Evolutionary conservation across 1,284 basidiomycete genomes (phyloP).

Genomic region (Leucoagaricus sp.): DNA sequence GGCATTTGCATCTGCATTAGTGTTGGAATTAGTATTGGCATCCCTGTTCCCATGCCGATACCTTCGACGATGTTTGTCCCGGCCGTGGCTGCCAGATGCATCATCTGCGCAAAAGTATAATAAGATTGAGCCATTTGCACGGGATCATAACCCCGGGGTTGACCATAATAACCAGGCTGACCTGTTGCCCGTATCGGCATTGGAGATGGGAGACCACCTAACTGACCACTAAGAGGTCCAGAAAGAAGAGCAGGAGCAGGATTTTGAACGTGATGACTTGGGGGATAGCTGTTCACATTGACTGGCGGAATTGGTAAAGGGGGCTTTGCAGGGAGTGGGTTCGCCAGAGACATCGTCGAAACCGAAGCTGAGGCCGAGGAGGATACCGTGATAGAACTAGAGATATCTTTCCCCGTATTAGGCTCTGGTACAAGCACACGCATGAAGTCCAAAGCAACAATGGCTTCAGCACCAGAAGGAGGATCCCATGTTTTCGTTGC

Average conservation of each 20-base stretch:
- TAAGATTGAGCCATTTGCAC: slow-evolving; percentile 2
- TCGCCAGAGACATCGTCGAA: background rate
- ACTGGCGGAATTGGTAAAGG: background rate
- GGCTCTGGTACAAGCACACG: slow-evolving; percentile 13
- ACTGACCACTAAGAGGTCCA: background rate
- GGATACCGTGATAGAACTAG: background rate
- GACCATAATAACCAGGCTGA: slow-evolving; percentile 8
- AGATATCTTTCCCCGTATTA: background rate
- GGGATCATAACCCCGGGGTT: background rate
- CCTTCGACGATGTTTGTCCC: background rate
- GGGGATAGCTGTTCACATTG: background rate
- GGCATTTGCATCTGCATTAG: too few relatives aligned
- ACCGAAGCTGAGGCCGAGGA: background rate
- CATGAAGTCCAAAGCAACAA: slow-evolving; percentile 19
- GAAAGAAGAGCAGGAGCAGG: background rate
- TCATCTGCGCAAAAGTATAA: slow-evolving; percentile 7
- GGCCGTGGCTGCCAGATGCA: background rate
- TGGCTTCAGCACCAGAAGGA: slow-evolving; percentile 8
- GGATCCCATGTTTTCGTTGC: slow-evolving; percentile 18
- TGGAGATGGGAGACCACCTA: background rate
- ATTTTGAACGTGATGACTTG: background rate
- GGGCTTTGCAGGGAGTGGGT: background rate
- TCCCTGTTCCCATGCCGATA: background rate
- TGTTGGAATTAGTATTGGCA: background rate
- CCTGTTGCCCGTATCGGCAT: background rate